Base-by-base conservation (phyloP, 495 filamentous ascomycete species). In the Annulohypoxylon stygium region DNA sequence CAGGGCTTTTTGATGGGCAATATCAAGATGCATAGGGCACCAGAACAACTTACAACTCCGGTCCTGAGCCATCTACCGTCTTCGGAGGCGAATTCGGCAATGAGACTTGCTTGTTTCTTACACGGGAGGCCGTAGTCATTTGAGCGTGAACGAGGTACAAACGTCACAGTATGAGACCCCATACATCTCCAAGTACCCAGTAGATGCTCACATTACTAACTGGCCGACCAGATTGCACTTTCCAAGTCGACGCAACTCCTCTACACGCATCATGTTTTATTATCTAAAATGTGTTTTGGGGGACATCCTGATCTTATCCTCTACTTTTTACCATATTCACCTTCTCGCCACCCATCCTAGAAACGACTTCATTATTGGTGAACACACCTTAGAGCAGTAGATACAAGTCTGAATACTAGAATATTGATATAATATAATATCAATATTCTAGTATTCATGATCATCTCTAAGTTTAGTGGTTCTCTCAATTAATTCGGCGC, bases 201-300 rank as follows among this genome's bases (percentile, higher is more conserved):
- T 10, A 10, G 9, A n/a, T 54, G 25, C 50, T 33, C 14, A 54
- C n/a, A 54, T 26, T 26, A 34, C 50, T 14, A 14, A 20, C 5
- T 10, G 30, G 6, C 12, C 23, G 20, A 37, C 33, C 4, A 20
- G 18, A 36, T 6, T 37, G 53, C 53, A 57, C 53, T 16, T 57
- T 37, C 57, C 57, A 6, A 20, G 61, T 51, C 43, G 41, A 34
- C 43, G 61, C 34, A 14, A 51, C 67, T 70, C 65, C 51, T 69
- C 39, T 11, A 45, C 37, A 45, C 9, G 8, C 23, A 25, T 4
- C 18, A 7, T 26, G 2, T 23, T 11, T 33, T n/a, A 10, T 12
- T 3, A n/a, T 23, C 4, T 62, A 14, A 23, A 51, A 23, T 16
- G 26, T 33, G 43, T 16, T 6, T 2, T 34, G 41, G 2, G 33